Evolutionary conservation across 805 yeast genomes (phyloP).

Genomic region (Lipomyces mesembrius): DNA sequence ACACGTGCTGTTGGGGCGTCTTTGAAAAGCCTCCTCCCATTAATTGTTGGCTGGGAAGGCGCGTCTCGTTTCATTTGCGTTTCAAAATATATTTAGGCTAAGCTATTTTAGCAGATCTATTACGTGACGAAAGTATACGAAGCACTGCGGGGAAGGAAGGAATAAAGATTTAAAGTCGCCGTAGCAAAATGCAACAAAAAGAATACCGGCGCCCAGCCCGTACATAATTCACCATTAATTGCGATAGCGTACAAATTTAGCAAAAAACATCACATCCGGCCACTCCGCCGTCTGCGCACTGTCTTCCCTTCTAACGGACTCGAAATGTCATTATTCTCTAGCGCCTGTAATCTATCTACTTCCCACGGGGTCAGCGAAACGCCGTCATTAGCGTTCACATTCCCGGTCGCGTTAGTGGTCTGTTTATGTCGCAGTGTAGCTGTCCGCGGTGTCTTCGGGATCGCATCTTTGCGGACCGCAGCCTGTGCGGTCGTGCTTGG

Average conservation of each 20-base stretch:
- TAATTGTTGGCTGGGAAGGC: too few relatives aligned
- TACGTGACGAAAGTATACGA: too few relatives aligned
- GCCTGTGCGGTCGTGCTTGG: slow-evolving; percentile 34
- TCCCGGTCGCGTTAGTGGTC: not conserved
- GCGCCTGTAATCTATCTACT: slow-evolving; percentile 20
- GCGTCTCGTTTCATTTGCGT: too few relatives aligned
- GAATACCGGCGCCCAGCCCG: not conserved
- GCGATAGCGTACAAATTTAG: not conserved
- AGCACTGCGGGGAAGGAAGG: too few relatives aligned
- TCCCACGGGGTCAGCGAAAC: slow-evolving; percentile 35
- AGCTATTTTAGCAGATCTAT: too few relatives aligned
- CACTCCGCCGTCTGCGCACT: slow-evolving; percentile 8
- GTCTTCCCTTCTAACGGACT: slow-evolving; percentile 27
- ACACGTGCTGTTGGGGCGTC: not conserved
- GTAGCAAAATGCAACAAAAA: too few relatives aligned
- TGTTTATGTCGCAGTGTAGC: not conserved
- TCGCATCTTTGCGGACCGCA: slow-evolving; percentile 5
- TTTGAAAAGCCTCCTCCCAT: too few relatives aligned
- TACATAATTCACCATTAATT: not conserved
- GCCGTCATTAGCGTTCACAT: not conserved
- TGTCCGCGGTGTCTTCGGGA: slow-evolving; percentile 15
- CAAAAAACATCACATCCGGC: not conserved
- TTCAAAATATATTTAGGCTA: too few relatives aligned
- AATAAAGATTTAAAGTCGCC: too few relatives aligned
- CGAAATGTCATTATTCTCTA: slow-evolving; percentile 4